Base-by-base conservation (phyloP, 2,329 filamentous ascomycete species). In the Nothophaeocryptopus gaeumannii region DNA sequence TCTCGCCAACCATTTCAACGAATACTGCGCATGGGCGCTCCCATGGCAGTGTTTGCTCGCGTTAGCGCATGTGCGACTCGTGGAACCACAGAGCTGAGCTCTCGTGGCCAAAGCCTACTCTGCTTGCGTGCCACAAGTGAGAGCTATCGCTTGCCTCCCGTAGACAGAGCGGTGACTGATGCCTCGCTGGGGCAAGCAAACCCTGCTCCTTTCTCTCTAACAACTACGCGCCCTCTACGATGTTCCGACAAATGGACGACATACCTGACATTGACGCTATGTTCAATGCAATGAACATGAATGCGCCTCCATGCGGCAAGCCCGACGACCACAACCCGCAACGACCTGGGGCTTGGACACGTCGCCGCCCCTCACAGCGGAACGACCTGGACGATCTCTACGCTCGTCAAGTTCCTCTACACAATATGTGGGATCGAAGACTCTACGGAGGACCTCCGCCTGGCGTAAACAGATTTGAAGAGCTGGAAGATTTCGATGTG, bases 221-320 rank as follows among this genome's bases (percentile, higher is more conserved):
- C 20, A 26, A 26, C 7, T 7, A 26, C 20, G 20, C 20, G 20
- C 20, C 20, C 20, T 26, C 20, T 26, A 26, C 20, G 7, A 26
- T 26, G 20, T 26, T 26, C 20, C 20, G 20, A 26, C 20, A 26
- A 26, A 45, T 45, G 42, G 42, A 45, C 20, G 16, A 40, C 30
- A 45, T 45, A 38, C 34, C 42, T 16, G 26, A 26, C 15, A 37
- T 48, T n/a, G 50, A 43, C 32, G 45, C 40, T 30, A 40, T 52
- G 45, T 52, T 52, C 36, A 34, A 32, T 14, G 39, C 44, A 30
- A 48, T 52, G 45, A 38, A 40, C 41, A 40, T 52, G 45, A 45
- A 45, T 13, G 16, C 44, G n/a, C 32, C 39, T 26, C 32, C 39
- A 20, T 26, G 39, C 39, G 31, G 31, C 40, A 44, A 33, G 45